phyloP scores from a whole-genome alignment of 106 monocot species.

The Platanthera zijinensis region DNA sequence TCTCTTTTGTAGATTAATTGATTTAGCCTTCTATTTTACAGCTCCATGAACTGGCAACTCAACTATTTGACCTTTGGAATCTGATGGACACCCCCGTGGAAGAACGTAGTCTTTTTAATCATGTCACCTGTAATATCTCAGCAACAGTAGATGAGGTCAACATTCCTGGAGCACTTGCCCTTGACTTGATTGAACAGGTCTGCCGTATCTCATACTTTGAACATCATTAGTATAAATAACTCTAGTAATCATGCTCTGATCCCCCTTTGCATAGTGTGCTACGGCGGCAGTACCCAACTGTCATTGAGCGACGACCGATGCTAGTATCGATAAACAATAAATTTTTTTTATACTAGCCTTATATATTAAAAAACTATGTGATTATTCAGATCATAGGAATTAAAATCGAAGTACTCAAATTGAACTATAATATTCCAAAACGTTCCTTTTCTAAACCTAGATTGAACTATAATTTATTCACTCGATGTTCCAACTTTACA shows the following conservation, averaged over 20 bases:
- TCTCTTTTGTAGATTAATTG: neutral
- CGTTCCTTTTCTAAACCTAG: too few species aligned
- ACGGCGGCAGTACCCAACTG: too few species aligned
- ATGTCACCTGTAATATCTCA: slow-evolving; percentile 87
- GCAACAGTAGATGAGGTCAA: slow-evolving; percentile 74
- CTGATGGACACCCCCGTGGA: slow-evolving; percentile 88
- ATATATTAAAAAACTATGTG: too few species aligned
- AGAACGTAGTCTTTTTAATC: slow-evolving; percentile 71
- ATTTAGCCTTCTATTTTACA: slow-evolving; percentile 15
- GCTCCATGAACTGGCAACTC: slow-evolving; percentile 83
- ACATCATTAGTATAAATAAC: neutral
- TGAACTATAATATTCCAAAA: neutral
- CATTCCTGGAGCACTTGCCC: slow-evolving; percentile 77
- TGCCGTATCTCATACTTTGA: neutral
- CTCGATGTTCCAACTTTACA: neutral
- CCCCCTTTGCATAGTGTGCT: too few species aligned
- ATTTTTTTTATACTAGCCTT: too few species aligned
- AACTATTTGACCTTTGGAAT: slow-evolving; percentile 87
- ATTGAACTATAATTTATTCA: neutral
- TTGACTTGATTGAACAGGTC: slow-evolving; percentile 96
- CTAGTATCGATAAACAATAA: neutral
- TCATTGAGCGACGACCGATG: too few species aligned
- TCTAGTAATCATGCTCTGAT: too few species aligned
- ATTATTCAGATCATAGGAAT: too few species aligned
- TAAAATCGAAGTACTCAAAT: neutral